These are phyloP conservation scores for Aspergillus flavus DNA, from an alignment of 2,329 filamentous ascomycete genomes.

Conservation along the genomic window DNA sequence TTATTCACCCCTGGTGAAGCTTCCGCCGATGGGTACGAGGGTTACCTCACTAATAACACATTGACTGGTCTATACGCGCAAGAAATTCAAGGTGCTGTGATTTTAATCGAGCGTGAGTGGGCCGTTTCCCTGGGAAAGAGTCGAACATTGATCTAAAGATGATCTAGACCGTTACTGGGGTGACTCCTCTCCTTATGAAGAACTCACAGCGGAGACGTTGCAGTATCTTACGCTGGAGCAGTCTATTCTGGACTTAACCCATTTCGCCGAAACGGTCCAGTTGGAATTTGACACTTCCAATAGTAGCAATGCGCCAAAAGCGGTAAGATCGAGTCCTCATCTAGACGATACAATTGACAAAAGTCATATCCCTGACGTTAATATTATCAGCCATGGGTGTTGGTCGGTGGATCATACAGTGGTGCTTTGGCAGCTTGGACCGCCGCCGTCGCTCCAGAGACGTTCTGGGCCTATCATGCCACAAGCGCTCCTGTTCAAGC, in stretches of 20 bases:
- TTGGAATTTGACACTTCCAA: conserved; percentile 45
- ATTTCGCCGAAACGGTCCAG: conserved; percentile 57
- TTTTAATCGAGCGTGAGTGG: conserved; percentile 57
- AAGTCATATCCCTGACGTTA: conserved; percentile 40
- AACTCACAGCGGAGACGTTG: conserved; percentile 56
- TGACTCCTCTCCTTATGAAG: conserved; percentile 55
- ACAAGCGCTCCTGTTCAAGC: conserved; percentile 60
- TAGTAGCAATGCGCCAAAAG: neutral
- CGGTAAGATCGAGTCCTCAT: neutral
- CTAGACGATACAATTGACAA: no score
- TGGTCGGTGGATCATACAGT: conserved; percentile 59
- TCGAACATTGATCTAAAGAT: neutral
- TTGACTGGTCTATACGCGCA: conserved; percentile 56
- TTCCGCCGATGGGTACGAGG: conserved; percentile 50
- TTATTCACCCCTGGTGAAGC: conserved; percentile 58
- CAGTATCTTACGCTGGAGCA: conserved; percentile 59
- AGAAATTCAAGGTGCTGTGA: conserved; percentile 55
- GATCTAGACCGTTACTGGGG: conserved; percentile 61
- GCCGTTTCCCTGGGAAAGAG: neutral
- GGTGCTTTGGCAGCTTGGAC: conserved; percentile 61
- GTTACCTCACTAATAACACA: conserved; percentile 54
- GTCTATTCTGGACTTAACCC: conserved; percentile 55
- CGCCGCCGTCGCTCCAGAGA: conserved; percentile 55
- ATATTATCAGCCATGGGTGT: conserved; percentile 54
- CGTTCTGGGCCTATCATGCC: conserved; percentile 63